Evolutionary conservation across 805 yeast genomes (phyloP).

Genomic region (Starmerella bombi): DNA sequence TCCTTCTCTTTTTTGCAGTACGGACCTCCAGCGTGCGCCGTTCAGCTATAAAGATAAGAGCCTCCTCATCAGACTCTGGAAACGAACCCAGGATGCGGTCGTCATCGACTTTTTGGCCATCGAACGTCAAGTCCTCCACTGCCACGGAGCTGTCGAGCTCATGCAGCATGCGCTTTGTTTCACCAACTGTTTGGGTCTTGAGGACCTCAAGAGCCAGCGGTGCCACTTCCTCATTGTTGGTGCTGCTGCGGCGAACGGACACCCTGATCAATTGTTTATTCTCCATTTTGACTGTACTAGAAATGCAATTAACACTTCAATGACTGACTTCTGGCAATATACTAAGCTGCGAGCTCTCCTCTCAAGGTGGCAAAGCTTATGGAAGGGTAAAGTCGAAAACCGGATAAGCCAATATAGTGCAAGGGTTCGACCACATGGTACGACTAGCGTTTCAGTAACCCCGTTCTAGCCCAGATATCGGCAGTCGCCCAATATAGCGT

Average conservation of each 20-base stretch:
- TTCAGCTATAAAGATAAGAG: conserved; percentile 22
- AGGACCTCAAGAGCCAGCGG: conserved; percentile 21
- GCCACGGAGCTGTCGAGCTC: conserved; percentile 23
- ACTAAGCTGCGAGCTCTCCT: neutral
- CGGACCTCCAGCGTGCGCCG: conserved; percentile 23
- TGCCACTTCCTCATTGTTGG: conserved; percentile 14
- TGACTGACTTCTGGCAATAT: too few relatives aligned
- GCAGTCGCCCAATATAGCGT: too few relatives aligned
- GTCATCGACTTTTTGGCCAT: conserved; percentile 25
- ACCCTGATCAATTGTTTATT: conserved; percentile 19
- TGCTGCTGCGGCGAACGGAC: conserved; percentile 18
- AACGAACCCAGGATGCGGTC: conserved; percentile 24
- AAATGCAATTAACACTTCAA: too few relatives aligned
- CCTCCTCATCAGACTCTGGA: conserved; percentile 23
- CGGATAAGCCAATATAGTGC: neutral
- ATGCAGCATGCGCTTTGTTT: conserved; percentile 24
- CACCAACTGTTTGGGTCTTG: conserved; percentile 25
- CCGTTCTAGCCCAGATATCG: too few relatives aligned
- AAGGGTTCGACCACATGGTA: too few relatives aligned
- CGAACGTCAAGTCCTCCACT: conserved; percentile 22
- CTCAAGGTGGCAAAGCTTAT: neutral
- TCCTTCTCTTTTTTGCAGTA: conserved; percentile 31
- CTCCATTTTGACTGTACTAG: neutral
- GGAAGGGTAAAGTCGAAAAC: neutral
- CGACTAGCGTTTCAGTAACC: too few relatives aligned